Conservation (phyloP, 208 protist species). For the Trypanosoma vivax region DNA sequence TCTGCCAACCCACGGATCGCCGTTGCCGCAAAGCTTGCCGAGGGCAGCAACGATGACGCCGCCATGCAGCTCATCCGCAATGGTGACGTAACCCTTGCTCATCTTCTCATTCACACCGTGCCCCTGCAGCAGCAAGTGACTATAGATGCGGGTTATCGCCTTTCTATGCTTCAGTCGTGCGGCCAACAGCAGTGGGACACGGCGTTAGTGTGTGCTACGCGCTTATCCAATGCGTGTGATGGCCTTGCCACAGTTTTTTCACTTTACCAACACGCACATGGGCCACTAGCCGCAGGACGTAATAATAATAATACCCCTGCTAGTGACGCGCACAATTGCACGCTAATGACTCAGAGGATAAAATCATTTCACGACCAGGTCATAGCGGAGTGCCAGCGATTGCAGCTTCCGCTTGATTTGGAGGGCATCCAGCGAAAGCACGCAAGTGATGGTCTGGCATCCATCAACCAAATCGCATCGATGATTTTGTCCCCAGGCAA, state of each 20-base stretch:
- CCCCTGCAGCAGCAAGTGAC: conserved; percentile 70
- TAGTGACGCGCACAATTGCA: not conserved
- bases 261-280: conserved; percentile 67
- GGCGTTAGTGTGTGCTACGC: conserved; percentile 57
- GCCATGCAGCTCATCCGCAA: conserved; percentile 47
- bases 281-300: conserved; percentile 23
- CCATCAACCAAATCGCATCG: conserved; percentile 77
- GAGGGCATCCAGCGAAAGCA: conserved; percentile 72
- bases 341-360: conserved; percentile 47
- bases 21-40: conserved; percentile 53
- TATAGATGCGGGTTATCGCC: conserved; percentile 73
- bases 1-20: conserved; percentile 53
- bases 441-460: conserved; percentile 72
- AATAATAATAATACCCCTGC: not conserved
- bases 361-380: conserved; percentile 67
- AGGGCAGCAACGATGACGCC: conserved; percentile 60
- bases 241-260: conserved; percentile 59
- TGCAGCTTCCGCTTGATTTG: conserved; percentile 69
- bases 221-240: conserved; percentile 73
- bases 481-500: conserved; percentile 66
- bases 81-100: conserved; percentile 57
- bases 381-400: conserved; percentile 37
- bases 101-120: conserved; percentile 76
- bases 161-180: conserved; percentile 66
- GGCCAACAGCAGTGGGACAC: conserved; percentile 68